phyloP scores from a whole-genome alignment of 176 grass and related monocot genomes.

The Oryza australiensis region DNA sequence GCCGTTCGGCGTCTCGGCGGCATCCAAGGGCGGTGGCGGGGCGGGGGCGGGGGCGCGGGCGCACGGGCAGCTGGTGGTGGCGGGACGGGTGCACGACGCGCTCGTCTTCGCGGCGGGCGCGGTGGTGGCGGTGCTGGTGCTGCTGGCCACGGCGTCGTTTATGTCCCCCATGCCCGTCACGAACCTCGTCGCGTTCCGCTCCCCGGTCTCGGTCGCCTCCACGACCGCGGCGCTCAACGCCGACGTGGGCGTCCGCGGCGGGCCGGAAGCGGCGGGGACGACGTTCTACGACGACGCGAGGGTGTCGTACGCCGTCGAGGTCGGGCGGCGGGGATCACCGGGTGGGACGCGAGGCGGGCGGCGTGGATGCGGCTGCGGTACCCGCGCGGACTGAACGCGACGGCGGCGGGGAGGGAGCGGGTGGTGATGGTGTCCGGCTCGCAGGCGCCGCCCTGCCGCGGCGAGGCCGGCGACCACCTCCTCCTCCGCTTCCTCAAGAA shows the following conservation, averaged over 20 bases:
- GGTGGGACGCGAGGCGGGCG: slow-evolving; percentile 70
- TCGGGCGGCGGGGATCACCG: neutral
- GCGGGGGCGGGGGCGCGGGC: neutral
- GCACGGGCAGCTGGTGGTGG: neutral
- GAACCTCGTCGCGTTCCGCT: slow-evolving; percentile 22
- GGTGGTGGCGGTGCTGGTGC: slow-evolving; percentile 41
- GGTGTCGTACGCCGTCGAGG: slow-evolving; percentile 49
- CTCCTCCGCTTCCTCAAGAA: slow-evolving; percentile 78
- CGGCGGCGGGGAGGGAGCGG: slow-evolving; percentile 18
- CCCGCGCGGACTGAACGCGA: slow-evolving; percentile 10
- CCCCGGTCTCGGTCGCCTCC: neutral
- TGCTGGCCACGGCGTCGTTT: slow-evolving; percentile 31
- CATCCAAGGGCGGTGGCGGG: neutral
- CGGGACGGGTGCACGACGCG: slow-evolving; percentile 25
- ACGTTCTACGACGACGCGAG: slow-evolving; percentile 71
- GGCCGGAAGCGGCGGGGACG: neutral
- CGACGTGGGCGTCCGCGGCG: neutral
- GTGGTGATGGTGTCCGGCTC: slow-evolving; percentile 72
- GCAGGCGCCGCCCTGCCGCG: slow-evolving; percentile 58
- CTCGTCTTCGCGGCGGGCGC: slow-evolving; percentile 63
- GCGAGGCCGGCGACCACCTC: slow-evolving; percentile 56
- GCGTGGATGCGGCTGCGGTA: slow-evolving; percentile 55
- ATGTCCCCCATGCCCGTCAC: slow-evolving; percentile 7
- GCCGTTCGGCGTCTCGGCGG: neutral
- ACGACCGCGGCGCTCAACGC: neutral